Evolutionary conservation across 208 protist genomes (phyloP).

Genomic region (Crithidia fasciculata): DNA sequence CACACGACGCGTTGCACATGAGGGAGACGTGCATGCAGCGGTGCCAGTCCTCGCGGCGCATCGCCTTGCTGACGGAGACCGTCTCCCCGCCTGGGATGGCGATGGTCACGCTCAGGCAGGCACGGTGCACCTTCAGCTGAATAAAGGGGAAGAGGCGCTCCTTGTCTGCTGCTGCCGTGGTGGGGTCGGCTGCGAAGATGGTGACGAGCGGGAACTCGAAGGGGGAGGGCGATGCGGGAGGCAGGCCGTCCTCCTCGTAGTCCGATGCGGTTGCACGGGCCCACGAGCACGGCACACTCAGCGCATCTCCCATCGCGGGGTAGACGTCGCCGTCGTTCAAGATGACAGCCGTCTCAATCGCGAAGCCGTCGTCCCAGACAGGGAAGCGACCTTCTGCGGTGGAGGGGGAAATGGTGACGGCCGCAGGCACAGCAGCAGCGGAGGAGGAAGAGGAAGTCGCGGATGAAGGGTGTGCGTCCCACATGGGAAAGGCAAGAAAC

Average conservation of each 20-base stretch:
- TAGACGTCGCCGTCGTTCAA: conserved; percentile 36
- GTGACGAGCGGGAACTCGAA: conserved; percentile 36
- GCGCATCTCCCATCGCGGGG: conserved; percentile 30
- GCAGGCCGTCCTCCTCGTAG: conserved; percentile 15
- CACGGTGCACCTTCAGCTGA: conserved; percentile 28
- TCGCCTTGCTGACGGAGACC: conserved; percentile 10
- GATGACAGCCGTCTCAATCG: conserved; percentile 35
- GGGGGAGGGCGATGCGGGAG: conserved; percentile 1
- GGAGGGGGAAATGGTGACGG: conserved; percentile 24
- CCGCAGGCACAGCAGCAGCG: conserved; percentile 1
- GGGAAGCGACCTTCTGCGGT: conserved; percentile 26
- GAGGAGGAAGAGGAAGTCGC: neutral
- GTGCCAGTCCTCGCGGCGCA: conserved; percentile 43
- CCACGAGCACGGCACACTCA: conserved; percentile 33
- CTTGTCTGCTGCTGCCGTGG: neutral
- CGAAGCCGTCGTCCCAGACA: conserved; percentile 44
- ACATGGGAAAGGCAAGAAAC: conserved; percentile 38
- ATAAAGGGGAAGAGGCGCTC: conserved; percentile 23
- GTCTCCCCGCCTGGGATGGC: conserved; percentile 10
- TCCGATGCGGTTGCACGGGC: conserved; percentile 6
- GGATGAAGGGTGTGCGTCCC: conserved; percentile 10
- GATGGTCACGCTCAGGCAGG: conserved; percentile 20
- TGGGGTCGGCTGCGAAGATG: conserved; percentile 12
- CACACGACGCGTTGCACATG: conserved; percentile 28
- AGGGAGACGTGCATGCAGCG: conserved; percentile 46